Base-by-base conservation (phyloP, 2,329 filamentous ascomycete genomes). In the Alternaria infectoria region DNA sequence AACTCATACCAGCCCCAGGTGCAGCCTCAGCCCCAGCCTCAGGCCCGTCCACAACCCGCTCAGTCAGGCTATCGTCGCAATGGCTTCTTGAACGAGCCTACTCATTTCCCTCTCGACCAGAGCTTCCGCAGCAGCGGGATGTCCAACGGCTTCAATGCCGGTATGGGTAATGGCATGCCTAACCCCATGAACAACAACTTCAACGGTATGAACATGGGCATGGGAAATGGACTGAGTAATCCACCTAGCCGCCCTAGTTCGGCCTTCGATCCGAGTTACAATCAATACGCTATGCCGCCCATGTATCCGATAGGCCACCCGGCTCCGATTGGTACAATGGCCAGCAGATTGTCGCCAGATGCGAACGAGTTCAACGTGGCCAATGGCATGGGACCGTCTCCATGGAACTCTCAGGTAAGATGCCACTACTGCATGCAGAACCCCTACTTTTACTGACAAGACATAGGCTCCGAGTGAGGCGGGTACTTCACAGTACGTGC, bases 401-500 rank as follows among this genome's bases (percentile, higher is more conserved):
- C 80, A 32, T 84, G 82, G 81, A 79, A 80, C 66, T 68, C 70
- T 50, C 77, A 78, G 69, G 77, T 78, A 36, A 67, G 69, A 49
- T 6, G 1, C 43, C 26, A 47, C 15, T n/a, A 4, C 11, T 13
- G n/a, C 13, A 5, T 15, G 11, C 25, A 6, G 4, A 21, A 17
- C 5, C 5, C 23, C 15, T n/a, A 32, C 12, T 36, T 25, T 40
- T 25, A 49, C 63, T 73, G 8, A 73, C 19, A 30, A 9, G 23
- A 30, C 25, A 21, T 26, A 79, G 76, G 65, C 72, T 17, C 59
- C 71, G 13, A 73, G 66, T 30, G 77, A 78, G 47, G 61, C 67
- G 25, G 71, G 71, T 32, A 62, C 44, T 50, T 54, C 72, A 25
- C 96, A 92, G 1, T 97, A 96, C 77, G 83, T 97, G 26, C 90